Evolutionary conservation across 768 basidiomycete genomes (phyloP), one percentile per base, ranked within the genome.

Genomic region (Naganishia kalamii): DNA sequence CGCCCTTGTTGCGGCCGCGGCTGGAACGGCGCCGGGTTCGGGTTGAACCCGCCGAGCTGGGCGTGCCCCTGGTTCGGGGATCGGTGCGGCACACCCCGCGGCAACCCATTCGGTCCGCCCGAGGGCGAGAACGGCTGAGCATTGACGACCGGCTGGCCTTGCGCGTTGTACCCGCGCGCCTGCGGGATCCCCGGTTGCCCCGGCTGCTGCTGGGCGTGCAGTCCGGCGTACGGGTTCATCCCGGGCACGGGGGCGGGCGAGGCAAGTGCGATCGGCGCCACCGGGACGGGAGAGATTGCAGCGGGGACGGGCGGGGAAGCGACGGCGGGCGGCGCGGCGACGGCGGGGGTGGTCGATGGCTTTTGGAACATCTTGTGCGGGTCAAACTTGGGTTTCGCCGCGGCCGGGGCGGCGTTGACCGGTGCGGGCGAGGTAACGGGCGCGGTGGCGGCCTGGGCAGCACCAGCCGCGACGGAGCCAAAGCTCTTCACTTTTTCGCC

Each of bases 401-500:
- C 63, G 4, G 69, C 41, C 13, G 68, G 62, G 25, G 70, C 64
- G 30, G 72, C 49, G 21, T 72, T 67, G 35, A 71, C 48, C 4
- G 65, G 59, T 7, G 70, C 30, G 19, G 65, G 66, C 48, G 46
- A 52, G 27, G 27, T 29, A n/a, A 37, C 30, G 47, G 62, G 23
- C 17, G 57, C 32, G 23, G 35, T 32, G 63, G 57, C 65, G 23
- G 60, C 59, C 7, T n/a, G n/a, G 43, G 65, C 72, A 47, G 64
- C 69, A 32, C 81, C 81, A 59, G 84, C 86, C 47, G 85, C 85
- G 41, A 92, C 85, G 27, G 87, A 82, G 73, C 90, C 90, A 79
- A 92, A 92, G 47, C 88, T 84, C 79, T 87, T 90, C 71, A 91
- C 87, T 80, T 83, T 72, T 87, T 87, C 68, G 85, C 81, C 81